A percentile compares a stretch with the other conserved stretches of the same genome.
Evolutionary conservation across 2,329 filamentous ascomycete genomes (phyloP).

Genomic region (Ophiocordyceps camponoti-rufipedis): DNA sequence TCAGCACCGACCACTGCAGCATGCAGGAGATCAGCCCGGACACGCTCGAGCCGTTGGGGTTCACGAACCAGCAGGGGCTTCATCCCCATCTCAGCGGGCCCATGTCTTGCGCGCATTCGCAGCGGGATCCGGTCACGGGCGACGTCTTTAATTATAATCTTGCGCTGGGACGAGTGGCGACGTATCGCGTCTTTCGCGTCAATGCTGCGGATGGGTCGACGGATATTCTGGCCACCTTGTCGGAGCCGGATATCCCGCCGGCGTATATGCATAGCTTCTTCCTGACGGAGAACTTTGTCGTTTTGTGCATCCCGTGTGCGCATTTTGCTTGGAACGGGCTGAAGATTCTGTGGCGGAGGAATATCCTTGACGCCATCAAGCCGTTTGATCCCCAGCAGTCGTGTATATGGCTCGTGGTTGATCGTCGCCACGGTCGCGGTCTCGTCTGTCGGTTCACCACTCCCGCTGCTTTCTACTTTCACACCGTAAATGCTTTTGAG

Average conservation of each 20-base stretch:
- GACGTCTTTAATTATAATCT: conserved; percentile 73
- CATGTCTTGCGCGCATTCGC: conserved; percentile 52
- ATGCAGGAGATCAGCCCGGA: conserved; percentile 47
- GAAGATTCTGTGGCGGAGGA: conserved; percentile 43
- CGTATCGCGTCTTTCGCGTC: conserved; percentile 53
- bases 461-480: conserved; percentile 59
- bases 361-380: conserved; percentile 49
- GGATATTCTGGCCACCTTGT: conserved; percentile 51
- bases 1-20: conserved; percentile 27
- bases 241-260: conserved; percentile 25
- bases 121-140: conserved; percentile 51
- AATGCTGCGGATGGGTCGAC: conserved; percentile 45
- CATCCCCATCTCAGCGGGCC: conserved; percentile 52
- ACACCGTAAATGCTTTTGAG: conserved; percentile 63
- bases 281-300: conserved; percentile 49
- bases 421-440: conserved; percentile 42
- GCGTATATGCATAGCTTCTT: conserved; percentile 78
- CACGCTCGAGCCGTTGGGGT: conserved; percentile 54
- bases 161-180: conserved; percentile 33
- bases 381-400: conserved; percentile 37
- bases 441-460: conserved; percentile 52
- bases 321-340: conserved; percentile 39
- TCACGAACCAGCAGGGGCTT: conserved; percentile 39
- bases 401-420: conserved; percentile 57
- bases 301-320: conserved; percentile 55